These are phyloP conservation scores for Malassezia nana DNA, from an alignment of 1,284 basidiomycete genomes.

Conservation along the genomic window DNA sequence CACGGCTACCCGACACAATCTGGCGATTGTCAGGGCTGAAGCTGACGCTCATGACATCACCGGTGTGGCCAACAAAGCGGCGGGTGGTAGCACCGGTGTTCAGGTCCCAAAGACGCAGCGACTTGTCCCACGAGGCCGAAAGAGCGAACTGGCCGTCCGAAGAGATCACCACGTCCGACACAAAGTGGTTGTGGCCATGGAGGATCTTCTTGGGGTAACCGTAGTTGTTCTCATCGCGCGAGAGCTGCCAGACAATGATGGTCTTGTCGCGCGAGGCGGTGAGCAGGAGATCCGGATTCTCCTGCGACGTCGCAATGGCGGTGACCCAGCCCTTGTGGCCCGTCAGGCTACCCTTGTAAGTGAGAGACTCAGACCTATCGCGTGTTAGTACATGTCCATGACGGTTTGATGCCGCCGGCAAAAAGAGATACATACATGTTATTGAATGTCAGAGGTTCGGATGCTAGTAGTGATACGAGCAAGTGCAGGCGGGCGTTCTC, in stretches of 20 bases:
- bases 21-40: slow-evolving; percentile 54
- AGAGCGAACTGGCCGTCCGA: slow-evolving; percentile 99
- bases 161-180: slow-evolving; percentile 79
- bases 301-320: slow-evolving; percentile 88
- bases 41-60: slow-evolving; percentile 73
- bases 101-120: slow-evolving; percentile 84
- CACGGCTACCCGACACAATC: slow-evolving; percentile 95
- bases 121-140: slow-evolving; percentile 99
- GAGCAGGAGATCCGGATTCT: slow-evolving; percentile 93
- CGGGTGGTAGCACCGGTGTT: slow-evolving; percentile 48
- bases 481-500: not conserved
- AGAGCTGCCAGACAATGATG: slow-evolving; percentile 98
- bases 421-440: slow-evolving; percentile 12
- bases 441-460: slow-evolving; percentile 15
- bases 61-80: slow-evolving; percentile 94
- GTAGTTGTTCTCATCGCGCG: slow-evolving; percentile 66
- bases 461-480: slow-evolving; percentile 17
- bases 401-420: not conserved
- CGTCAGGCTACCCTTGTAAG: slow-evolving; percentile 57
- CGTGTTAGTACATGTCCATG: not conserved
- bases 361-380: slow-evolving; percentile 36
- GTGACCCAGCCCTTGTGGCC: slow-evolving; percentile 89
- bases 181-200: slow-evolving; percentile 99
- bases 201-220: slow-evolving; percentile 71
- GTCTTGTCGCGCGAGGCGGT: slow-evolving; percentile 99